Evolutionary conservation across 2,329 filamentous ascomycete genomes (phyloP), one percentile per base, ranked within the genome.

Genomic region (Fusarium torulosum): DNA sequence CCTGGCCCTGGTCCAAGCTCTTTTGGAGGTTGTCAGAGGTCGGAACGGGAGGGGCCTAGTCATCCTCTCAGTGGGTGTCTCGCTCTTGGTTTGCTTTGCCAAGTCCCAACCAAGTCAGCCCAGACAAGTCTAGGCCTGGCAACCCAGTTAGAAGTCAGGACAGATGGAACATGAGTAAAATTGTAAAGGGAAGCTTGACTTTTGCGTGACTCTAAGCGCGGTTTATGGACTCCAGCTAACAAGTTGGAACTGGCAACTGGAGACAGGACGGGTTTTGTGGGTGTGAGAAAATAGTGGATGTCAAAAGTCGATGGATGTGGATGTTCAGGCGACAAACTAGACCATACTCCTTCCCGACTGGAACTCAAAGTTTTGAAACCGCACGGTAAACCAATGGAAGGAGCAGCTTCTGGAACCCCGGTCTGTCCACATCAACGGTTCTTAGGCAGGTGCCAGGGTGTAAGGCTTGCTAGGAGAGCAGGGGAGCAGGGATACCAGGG

Each of bases 341-440:
- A 49, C 58, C 58, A 47, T 64, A 63, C 66, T 69, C 66, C 66
- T 69, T 69, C 66, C 66, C 50, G 55, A 55, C 62, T 69, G 66
- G 66, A 69, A 60, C 66, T 59, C 50, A 44, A 46, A 59, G 56
- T 69, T 66, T 69, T 61, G 66, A 70, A 69, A 69, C 66, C 63
- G 61, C 45, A 43, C 7, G 38, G 35, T 23, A 25, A 41, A 21
- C 66, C 66, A 69, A 69, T 69, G 37, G 38, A 35, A 63, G 35
- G 45, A 23, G 37, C 23, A 37, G 25, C 17, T 17, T 38, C 19
- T 31, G 20, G 55, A 69, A 62, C 70, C 67, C 59, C 59, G 63
- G 21, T 10, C 45, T 35, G 33, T 25, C 59, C 59, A 63, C 60
- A 63, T 64, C 59, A 63, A 63, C 60, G 60, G 60, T 63, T 63